These are phyloP conservation scores for Didymella exigua DNA, from an alignment of 2,329 filamentous ascomycete genomes.

Conservation along the genomic window DNA sequence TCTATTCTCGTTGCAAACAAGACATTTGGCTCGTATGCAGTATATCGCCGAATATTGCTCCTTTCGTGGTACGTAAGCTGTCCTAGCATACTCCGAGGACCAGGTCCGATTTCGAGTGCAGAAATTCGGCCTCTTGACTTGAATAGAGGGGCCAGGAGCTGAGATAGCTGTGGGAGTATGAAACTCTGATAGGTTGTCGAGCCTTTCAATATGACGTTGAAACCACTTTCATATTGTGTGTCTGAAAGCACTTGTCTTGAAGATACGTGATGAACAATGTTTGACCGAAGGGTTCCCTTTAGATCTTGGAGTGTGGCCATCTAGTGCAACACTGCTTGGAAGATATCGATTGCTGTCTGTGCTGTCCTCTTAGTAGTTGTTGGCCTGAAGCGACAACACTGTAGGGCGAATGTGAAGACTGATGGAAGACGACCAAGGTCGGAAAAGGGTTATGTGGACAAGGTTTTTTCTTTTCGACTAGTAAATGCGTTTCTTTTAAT, in stretches of 20 bases:
- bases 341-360: too few species aligned
- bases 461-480: too few species aligned
- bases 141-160: slow-evolving; percentile 51
- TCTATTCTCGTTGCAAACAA: slow-evolving; percentile 54
- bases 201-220: slow-evolving; percentile 50
- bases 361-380: too few species aligned
- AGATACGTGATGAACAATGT: too few species aligned
- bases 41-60: slow-evolving; percentile 57
- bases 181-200: slow-evolving; percentile 57
- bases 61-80: slow-evolving; percentile 53
- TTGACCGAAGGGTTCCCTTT: too few species aligned
- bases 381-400: too few species aligned
- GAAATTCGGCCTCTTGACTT: slow-evolving; percentile 54
- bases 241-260: slow-evolving; percentile 51
- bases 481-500: too few species aligned
- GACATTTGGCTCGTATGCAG: slow-evolving; percentile 60
- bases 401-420: too few species aligned
- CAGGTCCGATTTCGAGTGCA: slow-evolving; percentile 65
- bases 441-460: too few species aligned
- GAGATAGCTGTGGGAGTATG: slow-evolving; percentile 57
- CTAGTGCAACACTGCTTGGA: too few species aligned
- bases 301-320: too few species aligned
- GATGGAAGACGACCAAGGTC: too few species aligned
- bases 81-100: slow-evolving; percentile 60
- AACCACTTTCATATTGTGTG: slow-evolving; percentile 56